Conservation (phyloP, 768 basidiomycete species). For the Rhizopogon vinicolor region DNA sequence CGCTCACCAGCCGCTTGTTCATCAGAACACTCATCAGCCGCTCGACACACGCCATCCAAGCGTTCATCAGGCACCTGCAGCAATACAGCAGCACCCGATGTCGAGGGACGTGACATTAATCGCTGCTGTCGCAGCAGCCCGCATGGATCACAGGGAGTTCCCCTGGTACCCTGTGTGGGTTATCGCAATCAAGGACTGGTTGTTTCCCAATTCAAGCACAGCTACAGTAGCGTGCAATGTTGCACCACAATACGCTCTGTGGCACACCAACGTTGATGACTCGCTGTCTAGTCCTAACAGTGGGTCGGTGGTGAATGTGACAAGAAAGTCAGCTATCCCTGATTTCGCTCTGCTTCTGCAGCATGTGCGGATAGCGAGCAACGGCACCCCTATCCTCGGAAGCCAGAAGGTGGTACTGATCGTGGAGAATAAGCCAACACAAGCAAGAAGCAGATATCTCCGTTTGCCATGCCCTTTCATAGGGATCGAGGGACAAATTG, state of each 20-base stretch:
- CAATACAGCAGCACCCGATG: not conserved
- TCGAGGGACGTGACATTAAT: not conserved
- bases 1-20: no score
- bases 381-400: no score
- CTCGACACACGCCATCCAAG: slow-evolving; percentile 33
- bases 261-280: not conserved
- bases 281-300: no score
- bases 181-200: not conserved
- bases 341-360: not conserved
- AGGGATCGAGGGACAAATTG: no score
- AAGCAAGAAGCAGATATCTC: no score
- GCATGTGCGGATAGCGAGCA: not conserved
- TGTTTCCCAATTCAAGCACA: not conserved
- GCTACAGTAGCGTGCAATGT: not conserved
- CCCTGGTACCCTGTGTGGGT: not conserved
- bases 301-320: not conserved
- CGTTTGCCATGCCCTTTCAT: no score
- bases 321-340: not conserved
- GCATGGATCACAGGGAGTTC: not conserved
- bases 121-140: not conserved
- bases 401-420: no score
- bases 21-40: not conserved
- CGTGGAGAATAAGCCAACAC: no score
- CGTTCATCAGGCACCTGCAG: slow-evolving; percentile 41
- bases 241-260: not conserved